Evolutionary conservation across 164 flowering plant genomes (phyloP).

Genomic region (Protea cynaroides): DNA sequence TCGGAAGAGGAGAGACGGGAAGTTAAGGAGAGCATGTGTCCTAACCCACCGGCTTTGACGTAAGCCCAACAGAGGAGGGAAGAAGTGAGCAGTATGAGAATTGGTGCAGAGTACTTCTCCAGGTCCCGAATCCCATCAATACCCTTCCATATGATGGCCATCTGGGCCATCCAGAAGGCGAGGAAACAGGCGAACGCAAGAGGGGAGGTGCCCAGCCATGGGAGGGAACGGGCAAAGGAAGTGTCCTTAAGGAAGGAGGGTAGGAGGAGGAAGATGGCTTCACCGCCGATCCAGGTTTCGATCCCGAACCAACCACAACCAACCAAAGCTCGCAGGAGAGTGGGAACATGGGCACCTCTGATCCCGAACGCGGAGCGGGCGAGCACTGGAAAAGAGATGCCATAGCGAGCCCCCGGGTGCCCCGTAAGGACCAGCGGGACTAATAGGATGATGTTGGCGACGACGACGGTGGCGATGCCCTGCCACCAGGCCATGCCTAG

Average conservation of each 20-base stretch:
- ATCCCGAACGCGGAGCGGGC: constrained; percentile 80
- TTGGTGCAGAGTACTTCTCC: constrained; percentile 84
- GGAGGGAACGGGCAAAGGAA: constrained; percentile 19
- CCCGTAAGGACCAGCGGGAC: constrained; percentile 65
- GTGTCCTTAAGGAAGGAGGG: constrained; percentile 44
- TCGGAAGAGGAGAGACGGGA: constrained; percentile 45
- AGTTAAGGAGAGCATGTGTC: constrained; percentile 60
- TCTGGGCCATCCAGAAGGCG: constrained; percentile 66
- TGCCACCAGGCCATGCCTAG: constrained; percentile 99
- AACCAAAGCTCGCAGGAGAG: constrained; percentile 69
- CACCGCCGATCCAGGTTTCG: constrained; percentile 93
- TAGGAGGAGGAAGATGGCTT: constrained; percentile 70
- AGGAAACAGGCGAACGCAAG: constrained; percentile 78
- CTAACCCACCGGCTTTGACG: constrained; percentile 71
- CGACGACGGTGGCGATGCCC: constrained; percentile 73
- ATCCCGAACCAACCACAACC: constrained; percentile 97
- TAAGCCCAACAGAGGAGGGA: constrained; percentile 69
- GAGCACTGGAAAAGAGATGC: constrained; percentile 78
- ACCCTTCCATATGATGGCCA: constrained; percentile 57
- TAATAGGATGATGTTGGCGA: constrained; percentile 66
- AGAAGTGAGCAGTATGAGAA: constrained; percentile 52
- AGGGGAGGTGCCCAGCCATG: constrained; percentile 87
- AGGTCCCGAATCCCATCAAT: constrained; percentile 75
- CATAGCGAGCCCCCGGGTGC: constrained; percentile 77
- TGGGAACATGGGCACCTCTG: constrained; percentile 75